Evolutionary conservation across 345 rosid species (phyloP), one percentile per base, ranked within the genome.

Genomic region (Lepidium aucheri): DNA sequence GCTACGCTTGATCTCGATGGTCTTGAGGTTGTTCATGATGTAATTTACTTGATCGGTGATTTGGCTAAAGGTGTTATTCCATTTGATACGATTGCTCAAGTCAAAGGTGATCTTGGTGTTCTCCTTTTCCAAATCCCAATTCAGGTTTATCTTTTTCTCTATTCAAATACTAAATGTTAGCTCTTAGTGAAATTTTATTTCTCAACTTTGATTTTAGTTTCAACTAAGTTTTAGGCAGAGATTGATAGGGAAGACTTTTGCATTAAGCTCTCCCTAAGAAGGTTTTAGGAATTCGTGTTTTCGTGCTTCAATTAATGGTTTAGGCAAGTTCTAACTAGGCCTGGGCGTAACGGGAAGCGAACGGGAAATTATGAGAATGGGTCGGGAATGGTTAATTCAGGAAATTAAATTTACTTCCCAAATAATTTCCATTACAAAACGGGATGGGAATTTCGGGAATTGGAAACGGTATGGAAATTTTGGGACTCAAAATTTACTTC

Each of bases 1-100:
- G 91, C 97, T 0, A 79, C 84, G 33, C 94, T 93, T n/a, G 90
- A 84, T 52, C 78, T 90, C 33, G 74, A 93, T 51, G 98, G 89
- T 28, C 75, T 85, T 9, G 83, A 84, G 79, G 77, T 93, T 42
- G 72, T 85, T 17, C 80, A 80, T 42, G 98, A 93, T 63, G 87
- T 75, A 24, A 61, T 90, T 79, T 88, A 90, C 74, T 79, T 90
- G 86, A 78, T 90, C 17, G 80, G 77, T 55, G 97, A 93, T 78
- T 75, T 82, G 73, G 79, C 85, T 11, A 80, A 63, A 44, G 98
- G 96, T 17, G 79, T 86, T 8, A 55, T 93, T 11, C 87, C 89
- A 26, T 85, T 90, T 60, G 96, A 88, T 65, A 78, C 96, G 1
- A 47, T 60, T 40, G 81, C 91, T 14, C 26, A 41, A 49, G 82